Conservation (phyloP, 371 early-diverging fungal species). For the Mucor indicus region DNA sequence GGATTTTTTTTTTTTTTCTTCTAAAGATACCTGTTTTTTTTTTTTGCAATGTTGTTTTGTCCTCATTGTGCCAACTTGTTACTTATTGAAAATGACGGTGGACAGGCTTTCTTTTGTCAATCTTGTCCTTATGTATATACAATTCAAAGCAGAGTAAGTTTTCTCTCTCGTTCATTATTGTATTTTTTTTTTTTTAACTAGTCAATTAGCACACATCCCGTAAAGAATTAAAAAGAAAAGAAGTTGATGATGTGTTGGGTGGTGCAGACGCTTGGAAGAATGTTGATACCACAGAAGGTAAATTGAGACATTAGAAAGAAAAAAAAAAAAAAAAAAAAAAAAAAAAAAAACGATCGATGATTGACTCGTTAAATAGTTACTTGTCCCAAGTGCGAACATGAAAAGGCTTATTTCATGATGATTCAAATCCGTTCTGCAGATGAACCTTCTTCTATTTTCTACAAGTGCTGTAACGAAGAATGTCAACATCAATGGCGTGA, state of each 20-base stretch:
- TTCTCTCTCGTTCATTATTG: slow-evolving; percentile 5
- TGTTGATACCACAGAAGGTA: slow-evolving; percentile 87
- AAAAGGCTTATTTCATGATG: slow-evolving; percentile 88
- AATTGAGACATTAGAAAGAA: not conserved
- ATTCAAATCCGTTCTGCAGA: slow-evolving; percentile 96
- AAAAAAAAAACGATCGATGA: too few relatives aligned
- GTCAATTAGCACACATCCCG: slow-evolving; percentile 46
- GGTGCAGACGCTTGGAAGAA: slow-evolving; percentile 91
- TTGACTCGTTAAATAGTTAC: too few relatives aligned
- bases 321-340: too few relatives aligned
- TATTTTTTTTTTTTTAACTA: not conserved
- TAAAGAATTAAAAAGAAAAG: slow-evolving; percentile 73
- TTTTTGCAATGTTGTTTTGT: slow-evolving; percentile 75
- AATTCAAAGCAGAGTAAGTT: slow-evolving; percentile 56
- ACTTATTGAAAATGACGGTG: slow-evolving; percentile 65
- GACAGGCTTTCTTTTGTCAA: slow-evolving; percentile 81
- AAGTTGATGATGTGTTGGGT: slow-evolving; percentile 93
- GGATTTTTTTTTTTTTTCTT: not conserved
- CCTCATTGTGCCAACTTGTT: slow-evolving; percentile 86
- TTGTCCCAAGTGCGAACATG: slow-evolving; percentile 90
- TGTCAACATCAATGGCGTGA: slow-evolving; percentile 83
- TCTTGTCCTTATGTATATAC: slow-evolving; percentile 87
- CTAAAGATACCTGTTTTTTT: not conserved
- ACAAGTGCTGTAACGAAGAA: slow-evolving; percentile 69
- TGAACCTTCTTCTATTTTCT: slow-evolving; percentile 93